These are phyloP conservation scores for Mycena sp. DNA, from an alignment of 1,284 basidiomycete genomes.

Conservation along the genomic window DNA sequence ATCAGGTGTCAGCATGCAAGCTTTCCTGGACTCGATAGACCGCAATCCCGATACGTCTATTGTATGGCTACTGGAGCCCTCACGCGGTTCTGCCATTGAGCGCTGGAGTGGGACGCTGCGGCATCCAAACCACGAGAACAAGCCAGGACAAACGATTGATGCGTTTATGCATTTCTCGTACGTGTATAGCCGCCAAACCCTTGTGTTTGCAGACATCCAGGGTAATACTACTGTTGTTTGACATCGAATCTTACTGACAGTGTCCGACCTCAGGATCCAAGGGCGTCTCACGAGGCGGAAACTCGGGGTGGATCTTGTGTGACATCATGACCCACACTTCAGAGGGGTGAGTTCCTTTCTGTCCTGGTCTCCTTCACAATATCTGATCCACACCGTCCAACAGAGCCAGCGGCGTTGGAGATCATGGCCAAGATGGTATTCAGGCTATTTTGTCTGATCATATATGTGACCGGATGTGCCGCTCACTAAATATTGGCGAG, in stretches of 20 bases:
- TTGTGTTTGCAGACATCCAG: not conserved
- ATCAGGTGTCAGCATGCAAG: not conserved
- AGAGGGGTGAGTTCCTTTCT: not conserved
- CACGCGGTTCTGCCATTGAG: not conserved
- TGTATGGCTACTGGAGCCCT: constrained; percentile 1
- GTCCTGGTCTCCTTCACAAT: no score
- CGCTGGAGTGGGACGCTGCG: constrained; percentile 5
- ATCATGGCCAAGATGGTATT: not conserved
- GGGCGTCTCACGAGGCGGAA: not conserved
- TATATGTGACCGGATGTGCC: not conserved
- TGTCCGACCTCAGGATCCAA: no score
- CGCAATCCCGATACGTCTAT: not conserved
- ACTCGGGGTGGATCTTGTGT: not conserved
- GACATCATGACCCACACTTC: constrained; percentile 6
- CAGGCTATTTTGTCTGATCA: not conserved
- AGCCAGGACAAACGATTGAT: constrained; percentile 3
- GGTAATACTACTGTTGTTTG: not conserved
- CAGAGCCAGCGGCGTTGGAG: constrained; percentile 7
- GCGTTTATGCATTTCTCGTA: constrained; percentile 7
- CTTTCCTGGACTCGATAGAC: not conserved
- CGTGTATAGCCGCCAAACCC: not conserved
- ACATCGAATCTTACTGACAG: no score
- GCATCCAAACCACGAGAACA: constrained; percentile 1
- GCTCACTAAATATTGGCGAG: not conserved
- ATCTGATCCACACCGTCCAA: not conserved